These are phyloP conservation scores for Zanthoxylum bungeanum DNA, from an alignment of 345 rosid genomes.

Conservation along the genomic window DNA sequence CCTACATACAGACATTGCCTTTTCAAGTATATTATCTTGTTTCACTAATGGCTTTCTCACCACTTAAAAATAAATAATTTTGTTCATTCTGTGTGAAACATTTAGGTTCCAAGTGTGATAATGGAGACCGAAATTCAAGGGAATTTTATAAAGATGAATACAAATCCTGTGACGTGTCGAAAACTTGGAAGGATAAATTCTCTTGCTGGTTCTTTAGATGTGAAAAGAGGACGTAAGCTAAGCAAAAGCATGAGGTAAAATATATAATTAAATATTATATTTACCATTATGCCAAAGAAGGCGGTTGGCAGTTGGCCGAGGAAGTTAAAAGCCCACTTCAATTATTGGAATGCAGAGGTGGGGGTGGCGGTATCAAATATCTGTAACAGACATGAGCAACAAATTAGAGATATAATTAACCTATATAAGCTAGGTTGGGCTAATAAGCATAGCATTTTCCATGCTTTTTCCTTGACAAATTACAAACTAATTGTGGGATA, in stretches of 20 bases:
- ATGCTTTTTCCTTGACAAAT: not conserved
- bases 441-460: not conserved
- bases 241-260: not conserved
- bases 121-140: not conserved
- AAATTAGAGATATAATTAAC: not conserved
- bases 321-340: conserved; percentile 1
- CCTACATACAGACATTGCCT: not conserved
- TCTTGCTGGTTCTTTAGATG: not conserved
- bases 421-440: not conserved
- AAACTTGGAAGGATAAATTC: not conserved
- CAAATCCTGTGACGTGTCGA: not conserved
- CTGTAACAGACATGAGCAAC: too few relatives aligned
- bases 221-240: not conserved
- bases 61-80: not conserved
- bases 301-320: not conserved
- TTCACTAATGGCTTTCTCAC: not conserved
- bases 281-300: not conserved
- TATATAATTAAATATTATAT: too few relatives aligned
- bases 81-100: not conserved
- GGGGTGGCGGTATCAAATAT: not conserved
- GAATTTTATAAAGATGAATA: not conserved
- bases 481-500: too few relatives aligned
- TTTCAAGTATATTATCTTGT: not conserved
- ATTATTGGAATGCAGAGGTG: not conserved
- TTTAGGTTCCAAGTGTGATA: not conserved